phyloP scores from a whole-genome alignment of 2,329 filamentous ascomycete species.

The Cladophialophora carrionii region DNA sequence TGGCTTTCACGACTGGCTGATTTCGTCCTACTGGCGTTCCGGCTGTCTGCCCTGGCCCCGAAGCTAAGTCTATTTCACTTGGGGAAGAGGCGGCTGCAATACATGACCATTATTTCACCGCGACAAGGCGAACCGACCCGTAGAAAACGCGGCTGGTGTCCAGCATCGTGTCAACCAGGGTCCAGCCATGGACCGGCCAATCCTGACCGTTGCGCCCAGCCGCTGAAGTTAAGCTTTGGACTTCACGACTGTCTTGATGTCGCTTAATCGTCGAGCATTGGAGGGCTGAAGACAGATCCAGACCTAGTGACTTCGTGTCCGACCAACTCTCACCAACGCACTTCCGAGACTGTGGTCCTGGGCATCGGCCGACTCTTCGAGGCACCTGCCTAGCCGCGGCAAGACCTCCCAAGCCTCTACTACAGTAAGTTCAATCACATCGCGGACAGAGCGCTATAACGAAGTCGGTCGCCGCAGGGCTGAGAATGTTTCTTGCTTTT shows the following conservation, averaged over 20 bases:
- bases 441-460: neutral
- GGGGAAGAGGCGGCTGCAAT: neutral
- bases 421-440: neutral
- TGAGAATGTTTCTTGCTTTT: slow-evolving; percentile 7
- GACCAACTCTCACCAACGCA: neutral
- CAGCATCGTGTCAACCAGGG: slow-evolving; percentile 20
- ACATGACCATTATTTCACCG: neutral
- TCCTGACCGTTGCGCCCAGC: neutral
- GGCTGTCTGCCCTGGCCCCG: too few species aligned
- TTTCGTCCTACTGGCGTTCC: neutral
- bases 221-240: slow-evolving; percentile 7
- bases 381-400: neutral
- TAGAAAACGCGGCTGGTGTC: slow-evolving; percentile 11
- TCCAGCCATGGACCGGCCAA: slow-evolving; percentile 8
- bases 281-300: neutral
- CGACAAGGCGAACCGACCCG: neutral
- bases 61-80: neutral
- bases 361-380: neutral
- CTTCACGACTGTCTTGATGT: slow-evolving; percentile 12
- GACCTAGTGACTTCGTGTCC: slow-evolving; percentile 13
- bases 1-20: slow-evolving; percentile 4
- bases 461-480: slow-evolving; percentile 13
- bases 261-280: slow-evolving; percentile 5
- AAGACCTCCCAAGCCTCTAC: neutral
- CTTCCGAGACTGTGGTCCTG: slow-evolving; percentile 5